Conservation (phyloP, 2,329 filamentous ascomycete species). For the Penicillium expansum region DNA sequence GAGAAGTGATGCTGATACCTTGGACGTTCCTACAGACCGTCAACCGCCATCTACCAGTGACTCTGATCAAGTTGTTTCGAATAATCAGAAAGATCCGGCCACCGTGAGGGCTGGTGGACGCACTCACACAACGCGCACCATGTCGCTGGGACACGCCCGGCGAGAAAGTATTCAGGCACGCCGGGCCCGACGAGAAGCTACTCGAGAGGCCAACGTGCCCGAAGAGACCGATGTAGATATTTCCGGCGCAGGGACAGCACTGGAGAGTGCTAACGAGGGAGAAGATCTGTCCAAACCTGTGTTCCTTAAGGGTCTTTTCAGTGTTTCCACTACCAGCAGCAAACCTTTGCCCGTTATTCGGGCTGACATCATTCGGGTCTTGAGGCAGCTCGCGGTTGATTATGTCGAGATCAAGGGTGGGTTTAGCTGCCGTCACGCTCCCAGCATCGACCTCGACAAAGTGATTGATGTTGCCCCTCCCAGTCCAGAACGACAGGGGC, state of each 20-base stretch:
- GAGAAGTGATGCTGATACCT: conserved; percentile 54
- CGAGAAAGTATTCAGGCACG: conserved; percentile 90
- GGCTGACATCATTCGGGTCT: conserved; percentile 82
- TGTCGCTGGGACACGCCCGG: conserved; percentile 83
- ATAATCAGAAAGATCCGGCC: conserved; percentile 45
- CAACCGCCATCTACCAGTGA: conserved; percentile 74
- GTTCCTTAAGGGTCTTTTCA: conserved; percentile 93
- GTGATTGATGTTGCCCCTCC: conserved; percentile 60
- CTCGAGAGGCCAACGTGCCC: conserved; percentile 72
- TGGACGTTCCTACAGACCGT: conserved; percentile 52
- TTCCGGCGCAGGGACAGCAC: conserved; percentile 52
- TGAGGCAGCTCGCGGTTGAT: conserved; percentile 84
- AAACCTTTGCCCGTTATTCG: conserved; percentile 85
- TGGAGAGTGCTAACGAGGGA: conserved; percentile 53
- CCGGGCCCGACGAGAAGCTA: conserved; percentile 69
- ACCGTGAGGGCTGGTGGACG: conserved; percentile 52
- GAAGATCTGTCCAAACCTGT: conserved; percentile 84
- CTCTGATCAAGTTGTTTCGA: conserved; percentile 68
- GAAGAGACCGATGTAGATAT: conserved; percentile 88
- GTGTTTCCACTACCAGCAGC: conserved; percentile 91
- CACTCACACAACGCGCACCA: conserved; percentile 69
- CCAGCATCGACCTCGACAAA: conserved; percentile 83
- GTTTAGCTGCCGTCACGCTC: conserved; percentile 82
- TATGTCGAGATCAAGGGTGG: conserved; percentile 90
- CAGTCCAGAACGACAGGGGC: conserved; percentile 54